phyloP scores from a whole-genome alignment of 2,329 filamentous ascomycete species.

The Ramularia collo-cygni region DNA sequence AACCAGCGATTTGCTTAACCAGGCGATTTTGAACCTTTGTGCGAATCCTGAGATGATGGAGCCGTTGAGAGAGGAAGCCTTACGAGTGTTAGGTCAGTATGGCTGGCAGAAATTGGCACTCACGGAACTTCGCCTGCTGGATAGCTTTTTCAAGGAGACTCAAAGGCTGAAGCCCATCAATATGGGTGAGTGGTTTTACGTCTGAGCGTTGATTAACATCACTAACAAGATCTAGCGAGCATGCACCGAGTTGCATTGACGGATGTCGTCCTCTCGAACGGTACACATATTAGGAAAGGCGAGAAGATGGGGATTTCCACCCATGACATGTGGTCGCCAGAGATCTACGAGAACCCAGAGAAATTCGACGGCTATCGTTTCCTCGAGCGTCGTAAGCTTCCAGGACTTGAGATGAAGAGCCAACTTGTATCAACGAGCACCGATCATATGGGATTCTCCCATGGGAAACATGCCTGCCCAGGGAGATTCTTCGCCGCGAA shows the following conservation, averaged over 20 bases:
- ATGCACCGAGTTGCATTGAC: conserved; percentile 24
- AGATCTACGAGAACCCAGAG: conserved; percentile 16
- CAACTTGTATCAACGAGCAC: conserved; percentile 15
- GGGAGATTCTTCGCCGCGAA: conserved; percentile 32
- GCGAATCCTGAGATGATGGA: conserved; percentile 22
- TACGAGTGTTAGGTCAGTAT: conserved; percentile 20
- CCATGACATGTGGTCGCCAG: conserved; percentile 11
- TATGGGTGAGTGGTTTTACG: conserved; percentile 3
- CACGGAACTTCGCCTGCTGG: conserved; percentile 27
- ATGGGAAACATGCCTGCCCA: conserved; percentile 30
- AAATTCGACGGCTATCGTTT: conserved; percentile 23
- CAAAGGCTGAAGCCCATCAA: conserved; percentile 23
- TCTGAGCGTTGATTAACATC: not conserved
- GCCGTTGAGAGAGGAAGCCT: conserved; percentile 18
- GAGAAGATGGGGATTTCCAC: conserved; percentile 11
- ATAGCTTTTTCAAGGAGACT: conserved; percentile 31
- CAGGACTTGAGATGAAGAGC: conserved; percentile 17
- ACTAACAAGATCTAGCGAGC: not conserved
- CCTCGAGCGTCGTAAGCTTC: conserved; percentile 13
- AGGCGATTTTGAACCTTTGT: conserved; percentile 21
- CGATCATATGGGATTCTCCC: conserved; percentile 24
- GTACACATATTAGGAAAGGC: conserved; percentile 22
- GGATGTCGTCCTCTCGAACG: conserved; percentile 24
- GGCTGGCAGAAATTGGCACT: conserved; percentile 27
- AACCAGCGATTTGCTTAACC: conserved; percentile 22